Evolutionary conservation across 169 alveolate genomes (phyloP), one percentile per base, ranked within the genome.

Genomic region (Eimeria maxima): DNA sequence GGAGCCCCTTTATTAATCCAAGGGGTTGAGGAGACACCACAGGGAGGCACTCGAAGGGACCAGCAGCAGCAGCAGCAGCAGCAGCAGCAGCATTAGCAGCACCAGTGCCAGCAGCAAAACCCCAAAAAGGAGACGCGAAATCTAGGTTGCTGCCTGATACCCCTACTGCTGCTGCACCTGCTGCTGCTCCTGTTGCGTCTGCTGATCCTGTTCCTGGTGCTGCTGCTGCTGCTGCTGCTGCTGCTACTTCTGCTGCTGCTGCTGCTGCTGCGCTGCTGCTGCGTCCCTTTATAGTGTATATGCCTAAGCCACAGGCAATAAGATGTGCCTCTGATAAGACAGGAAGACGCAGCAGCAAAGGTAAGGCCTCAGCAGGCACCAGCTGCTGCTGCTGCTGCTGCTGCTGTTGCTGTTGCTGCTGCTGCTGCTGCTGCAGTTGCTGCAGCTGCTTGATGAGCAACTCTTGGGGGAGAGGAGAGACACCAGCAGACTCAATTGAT

Each of bases 361-460:
- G 84, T 50, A 73, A 44, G 18, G 84, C 84, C 84, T 73, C 53
- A 29, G 53, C 24, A 24, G 84, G 84, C 84, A 73, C 84, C 29
- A 27, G n/a, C n/a, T n/a, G n/a, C n/a, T n/a, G 11, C 53, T 27
- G 45, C 47, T 73, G 84, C 22, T 38, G 84, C 8, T 73, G 83
- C 50, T 63, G 74, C 74, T 63, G 74, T n/a, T n/a, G 83, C 83
- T 73, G 83, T 14, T 73, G 83, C 55, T 73, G 83, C 24, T n/a
- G 83, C 83, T 73, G 83, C 83, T 73, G 83, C 50, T n/a, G 50
- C n/a, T n/a, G 83, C 24, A 18, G 57, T 50, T 50, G 57, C 57
- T 50, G 57, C n/a, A n/a, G n/a, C n/a, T n/a, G n/a, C n/a, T n/a
- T n/a, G 57, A 50, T 50, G 5, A 50, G 57, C 57, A 50, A 11